Conservation (phyloP, 306 rosid species). For the Cucurbita ficifolia region DNA sequence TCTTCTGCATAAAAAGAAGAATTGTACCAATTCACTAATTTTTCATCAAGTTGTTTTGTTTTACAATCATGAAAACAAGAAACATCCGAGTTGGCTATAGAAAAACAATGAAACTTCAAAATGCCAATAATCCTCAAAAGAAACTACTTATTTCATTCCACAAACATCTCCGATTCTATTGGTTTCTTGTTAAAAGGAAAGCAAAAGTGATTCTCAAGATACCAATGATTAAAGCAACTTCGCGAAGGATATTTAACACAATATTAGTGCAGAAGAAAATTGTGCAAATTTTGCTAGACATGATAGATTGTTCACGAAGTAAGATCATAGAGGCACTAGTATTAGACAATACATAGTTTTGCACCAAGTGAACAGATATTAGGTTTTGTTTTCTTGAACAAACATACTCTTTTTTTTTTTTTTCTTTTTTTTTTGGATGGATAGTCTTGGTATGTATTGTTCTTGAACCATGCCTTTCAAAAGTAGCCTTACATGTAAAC, state of each 20-base stretch:
- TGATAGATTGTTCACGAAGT: background rate
- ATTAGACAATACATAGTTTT: background rate
- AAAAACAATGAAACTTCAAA: background rate
- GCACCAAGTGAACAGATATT: background rate
- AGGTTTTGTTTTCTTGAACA: background rate
- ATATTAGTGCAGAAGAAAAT: background rate
- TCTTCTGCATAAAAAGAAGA: background rate
- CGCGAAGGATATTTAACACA: background rate
- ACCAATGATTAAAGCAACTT: background rate
- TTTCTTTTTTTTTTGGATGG: background rate
- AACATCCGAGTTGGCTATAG: background rate
- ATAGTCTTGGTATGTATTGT: background rate
- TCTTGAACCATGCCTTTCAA: background rate
- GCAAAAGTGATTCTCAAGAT: no score
- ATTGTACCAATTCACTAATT: background rate
- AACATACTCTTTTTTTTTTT: background rate
- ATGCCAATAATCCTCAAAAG: background rate
- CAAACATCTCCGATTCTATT: background rate
- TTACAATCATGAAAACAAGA: background rate
- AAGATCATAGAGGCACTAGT: background rate
- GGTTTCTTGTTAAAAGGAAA: background rate
- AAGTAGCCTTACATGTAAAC: background rate
- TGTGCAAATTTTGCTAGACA: background rate
- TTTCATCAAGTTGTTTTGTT: background rate
- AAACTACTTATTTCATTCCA: background rate